A percentile compares a stretch with the other conserved stretches of the same genome.
Evolutionary conservation across 1,139 yeast species (phyloP).

Genomic region (Kurtzmaniella quercitrusa): DNA sequence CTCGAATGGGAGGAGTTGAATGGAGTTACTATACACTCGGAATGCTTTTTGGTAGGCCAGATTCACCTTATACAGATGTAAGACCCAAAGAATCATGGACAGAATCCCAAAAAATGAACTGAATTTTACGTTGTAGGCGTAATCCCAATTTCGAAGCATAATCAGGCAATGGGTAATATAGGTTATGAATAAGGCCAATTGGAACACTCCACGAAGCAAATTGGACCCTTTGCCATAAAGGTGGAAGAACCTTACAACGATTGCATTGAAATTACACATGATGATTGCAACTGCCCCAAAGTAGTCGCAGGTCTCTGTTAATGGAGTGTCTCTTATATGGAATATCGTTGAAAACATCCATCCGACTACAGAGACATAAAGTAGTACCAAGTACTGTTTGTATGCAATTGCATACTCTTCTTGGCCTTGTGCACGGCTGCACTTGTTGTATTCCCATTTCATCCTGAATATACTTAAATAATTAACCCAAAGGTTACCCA

Average conservation of each 20-base stretch:
- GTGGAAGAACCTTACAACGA: constrained; percentile 28
- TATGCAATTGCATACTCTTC: constrained; percentile 22
- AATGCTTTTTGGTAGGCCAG: constrained; percentile 17
- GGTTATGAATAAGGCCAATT: constrained; percentile 11
- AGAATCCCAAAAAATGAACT: constrained; percentile 30
- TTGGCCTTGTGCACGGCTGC: constrained; percentile 9
- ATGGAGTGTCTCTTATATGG: constrained; percentile 36
- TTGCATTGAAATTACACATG: constrained; percentile 33
- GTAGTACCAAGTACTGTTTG: constrained; percentile 26
- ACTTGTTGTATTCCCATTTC: constrained; percentile 21
- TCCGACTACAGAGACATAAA: constrained; percentile 30
- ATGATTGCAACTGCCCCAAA: constrained; percentile 42
- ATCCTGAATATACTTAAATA: constrained; percentile 27
- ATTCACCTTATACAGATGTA: constrained; percentile 24
- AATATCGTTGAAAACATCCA: constrained; percentile 39
- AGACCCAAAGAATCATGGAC: constrained; percentile 32
- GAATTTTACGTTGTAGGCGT: constrained; percentile 33
- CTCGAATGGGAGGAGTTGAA: constrained; percentile 38
- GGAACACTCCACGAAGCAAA: constrained; percentile 11
- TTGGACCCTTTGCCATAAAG: constrained; percentile 15
- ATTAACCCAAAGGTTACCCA: constrained; percentile 36
- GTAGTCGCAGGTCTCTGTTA: constrained; percentile 42
- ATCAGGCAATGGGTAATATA: constrained; percentile 28
- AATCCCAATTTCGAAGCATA: constrained; percentile 34
- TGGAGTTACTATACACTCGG: constrained; percentile 31